Percentiles rank a stretch among this genome's conserved stretches.
phyloP scores from a whole-genome alignment of 257 asterid genomes.

The Fraxinus anomala region DNA sequence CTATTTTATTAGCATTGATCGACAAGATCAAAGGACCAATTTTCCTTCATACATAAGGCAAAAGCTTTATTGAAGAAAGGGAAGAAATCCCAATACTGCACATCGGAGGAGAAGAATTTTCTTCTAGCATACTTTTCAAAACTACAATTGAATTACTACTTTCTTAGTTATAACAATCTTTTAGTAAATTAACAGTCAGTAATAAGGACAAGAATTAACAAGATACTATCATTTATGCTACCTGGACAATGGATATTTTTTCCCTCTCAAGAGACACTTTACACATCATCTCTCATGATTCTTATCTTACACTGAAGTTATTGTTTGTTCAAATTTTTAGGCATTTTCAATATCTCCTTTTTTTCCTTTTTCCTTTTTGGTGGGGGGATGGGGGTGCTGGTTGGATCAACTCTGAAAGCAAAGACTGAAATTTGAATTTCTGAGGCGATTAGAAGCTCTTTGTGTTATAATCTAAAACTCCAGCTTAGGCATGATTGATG shows the following conservation, averaged over 20 bases:
- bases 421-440: background rate
- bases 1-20: too few relatives aligned
- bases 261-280: background rate
- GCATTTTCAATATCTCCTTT: background rate
- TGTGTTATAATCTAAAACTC: background rate
- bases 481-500: background rate
- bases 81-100: background rate
- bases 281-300: background rate
- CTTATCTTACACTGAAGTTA: background rate
- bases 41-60: background rate
- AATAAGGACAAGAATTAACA: background rate
- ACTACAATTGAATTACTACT: background rate
- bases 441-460: background rate
- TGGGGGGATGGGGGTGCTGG: background rate
- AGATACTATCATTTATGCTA: background rate
- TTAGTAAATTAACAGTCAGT: background rate
- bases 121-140: background rate
- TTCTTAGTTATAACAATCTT: background rate
- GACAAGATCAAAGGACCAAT: background rate
- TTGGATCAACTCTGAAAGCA: conserved; percentile 1
- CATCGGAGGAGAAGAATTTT: too few relatives aligned
- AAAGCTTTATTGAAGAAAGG: background rate
- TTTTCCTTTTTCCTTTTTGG: background rate
- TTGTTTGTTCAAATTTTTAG: background rate
- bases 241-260: background rate